Percentiles rank a stretch among this genome's conserved stretches.
phyloP scores from a whole-genome alignment of 2,329 filamentous ascomycete species.

The Biscogniauxia marginata region DNA sequence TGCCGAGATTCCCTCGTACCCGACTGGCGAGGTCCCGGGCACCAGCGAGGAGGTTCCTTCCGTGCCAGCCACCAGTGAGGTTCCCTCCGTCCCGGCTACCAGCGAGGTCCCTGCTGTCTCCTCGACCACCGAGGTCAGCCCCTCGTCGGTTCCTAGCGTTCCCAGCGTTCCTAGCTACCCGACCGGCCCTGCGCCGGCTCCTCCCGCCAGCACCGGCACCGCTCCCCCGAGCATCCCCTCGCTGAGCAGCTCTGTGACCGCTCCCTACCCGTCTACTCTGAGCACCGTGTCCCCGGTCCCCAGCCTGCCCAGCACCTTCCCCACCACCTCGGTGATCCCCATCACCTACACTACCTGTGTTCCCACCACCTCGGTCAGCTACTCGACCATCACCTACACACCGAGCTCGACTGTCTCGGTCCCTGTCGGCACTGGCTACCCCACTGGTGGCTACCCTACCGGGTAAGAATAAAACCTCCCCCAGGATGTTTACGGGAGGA shows the following conservation, averaged over 20 bases:
- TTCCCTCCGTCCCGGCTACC: neutral
- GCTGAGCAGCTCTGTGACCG: constrained; percentile 1
- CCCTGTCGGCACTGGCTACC: constrained; percentile 24
- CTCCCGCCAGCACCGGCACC: constrained; percentile 24
- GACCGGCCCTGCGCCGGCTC: constrained; percentile 6
- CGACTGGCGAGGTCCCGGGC: constrained; percentile 36
- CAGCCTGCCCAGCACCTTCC: constrained; percentile 27
- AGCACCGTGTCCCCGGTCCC: constrained; percentile 30
- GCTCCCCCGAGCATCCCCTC: constrained; percentile 36
- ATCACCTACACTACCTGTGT: constrained; percentile 44
- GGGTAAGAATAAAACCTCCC: constrained; percentile 28
- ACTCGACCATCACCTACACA: constrained; percentile 24
- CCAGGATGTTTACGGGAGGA: neutral
- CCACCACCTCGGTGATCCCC: constrained; percentile 41
- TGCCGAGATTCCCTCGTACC: constrained; percentile 39
- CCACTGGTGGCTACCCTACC: constrained; percentile 31
- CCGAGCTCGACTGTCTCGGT: constrained; percentile 13
- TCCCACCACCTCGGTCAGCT: constrained; percentile 28
- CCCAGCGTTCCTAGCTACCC: constrained; percentile 16
- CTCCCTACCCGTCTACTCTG: constrained; percentile 24
- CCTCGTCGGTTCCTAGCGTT: neutral
- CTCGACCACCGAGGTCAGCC: neutral
- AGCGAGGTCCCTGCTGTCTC: constrained; percentile 11
- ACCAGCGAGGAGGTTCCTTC: constrained; percentile 17
- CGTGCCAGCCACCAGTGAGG: constrained; percentile 14